Conservation (phyloP, 495 filamentous ascomycete genomes). For the Aspergillus homomorphus region DNA sequence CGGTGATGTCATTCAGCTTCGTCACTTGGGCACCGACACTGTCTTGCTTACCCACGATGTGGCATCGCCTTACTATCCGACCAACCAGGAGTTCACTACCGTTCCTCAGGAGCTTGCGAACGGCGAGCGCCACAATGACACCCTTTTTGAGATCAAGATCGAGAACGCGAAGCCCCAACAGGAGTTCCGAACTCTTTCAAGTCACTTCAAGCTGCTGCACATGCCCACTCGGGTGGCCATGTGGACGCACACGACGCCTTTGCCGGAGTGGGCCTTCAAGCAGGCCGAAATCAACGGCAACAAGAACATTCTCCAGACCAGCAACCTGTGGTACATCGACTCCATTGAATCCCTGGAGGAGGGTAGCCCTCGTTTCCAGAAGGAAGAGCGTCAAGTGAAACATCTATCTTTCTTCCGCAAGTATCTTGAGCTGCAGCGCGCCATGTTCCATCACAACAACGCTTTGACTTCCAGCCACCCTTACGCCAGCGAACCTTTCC, state of each 20-base stretch:
- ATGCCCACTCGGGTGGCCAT: constrained; percentile 92
- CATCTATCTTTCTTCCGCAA: constrained; percentile 84
- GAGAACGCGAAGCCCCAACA: constrained; percentile 80
- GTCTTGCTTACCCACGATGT: constrained; percentile 93
- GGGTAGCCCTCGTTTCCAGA: constrained; percentile 65
- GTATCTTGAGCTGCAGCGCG: constrained; percentile 93
- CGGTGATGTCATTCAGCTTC: constrained; percentile 82
- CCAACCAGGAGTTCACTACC: constrained; percentile 97
- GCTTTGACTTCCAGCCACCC: constrained; percentile 95
- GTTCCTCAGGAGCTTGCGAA: constrained; percentile 68
- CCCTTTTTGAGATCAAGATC: constrained; percentile 87
- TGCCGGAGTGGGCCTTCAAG: constrained; percentile 95
- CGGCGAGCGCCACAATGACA: constrained; percentile 80
- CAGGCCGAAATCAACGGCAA: constrained; percentile 99
- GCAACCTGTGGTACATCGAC: constrained; percentile 93
- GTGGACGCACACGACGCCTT: constrained; percentile 93
- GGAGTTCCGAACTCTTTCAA: constrained; percentile 82
- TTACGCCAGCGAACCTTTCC: constrained; percentile 89
- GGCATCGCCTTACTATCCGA: constrained; percentile 94
- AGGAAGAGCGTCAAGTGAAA: constrained; percentile 73
- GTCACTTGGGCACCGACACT: constrained; percentile 84
- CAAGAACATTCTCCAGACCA: constrained; percentile 87
- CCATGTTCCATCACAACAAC: constrained; percentile 99
- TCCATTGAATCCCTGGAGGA: constrained; percentile 75
- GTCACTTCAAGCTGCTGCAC: constrained; percentile 93